These are phyloP conservation scores for Dioscorea alata DNA, from an alignment of 106 monocot genomes.

Conservation along the genomic window DNA sequence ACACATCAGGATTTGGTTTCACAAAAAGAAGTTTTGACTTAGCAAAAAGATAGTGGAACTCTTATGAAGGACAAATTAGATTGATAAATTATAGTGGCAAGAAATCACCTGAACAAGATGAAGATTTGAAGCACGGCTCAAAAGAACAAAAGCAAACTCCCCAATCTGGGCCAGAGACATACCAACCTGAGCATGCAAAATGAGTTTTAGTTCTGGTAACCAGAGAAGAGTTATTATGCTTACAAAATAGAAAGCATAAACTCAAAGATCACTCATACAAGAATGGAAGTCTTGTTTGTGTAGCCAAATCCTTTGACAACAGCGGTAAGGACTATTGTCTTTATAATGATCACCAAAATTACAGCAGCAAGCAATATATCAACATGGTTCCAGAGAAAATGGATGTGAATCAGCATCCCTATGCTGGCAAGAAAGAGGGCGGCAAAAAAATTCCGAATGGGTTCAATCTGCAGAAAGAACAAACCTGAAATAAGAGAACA, in stretches of 20 bases:
- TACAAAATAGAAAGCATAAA: not conserved
- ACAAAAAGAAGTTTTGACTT: not conserved
- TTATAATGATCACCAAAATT: conserved; percentile 77
- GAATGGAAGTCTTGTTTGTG: conserved; percentile 79
- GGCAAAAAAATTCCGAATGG: conserved; percentile 95
- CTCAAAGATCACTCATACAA: conserved; percentile 30
- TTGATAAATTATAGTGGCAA: not conserved
- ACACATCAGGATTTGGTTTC: too few species aligned
- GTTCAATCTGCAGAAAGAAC: conserved; percentile 89
- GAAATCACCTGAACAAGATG: conserved; percentile 56
- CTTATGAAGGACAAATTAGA: too few species aligned
- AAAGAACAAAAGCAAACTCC: conserved; percentile 97
- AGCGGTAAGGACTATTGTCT: conserved; percentile 59
- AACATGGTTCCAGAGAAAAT: conserved; percentile 96
- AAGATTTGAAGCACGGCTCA: conserved; percentile 92
- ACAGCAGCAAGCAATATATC: conserved; percentile 89
- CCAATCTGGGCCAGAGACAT: conserved; percentile 97
- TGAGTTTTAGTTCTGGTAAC: not conserved
- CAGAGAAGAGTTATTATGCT: too few species aligned
- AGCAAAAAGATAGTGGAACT: conserved; percentile 3
- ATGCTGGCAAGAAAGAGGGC: conserved; percentile 95
- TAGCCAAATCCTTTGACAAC: conserved; percentile 91
- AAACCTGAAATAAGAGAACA: conserved; percentile 57
- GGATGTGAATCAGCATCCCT: conserved; percentile 92
- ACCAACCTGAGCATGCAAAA: conserved; percentile 58